Base-by-base conservation (phyloP, 2,329 filamentous ascomycete genomes). In the Sporothrix luriei region DNA sequence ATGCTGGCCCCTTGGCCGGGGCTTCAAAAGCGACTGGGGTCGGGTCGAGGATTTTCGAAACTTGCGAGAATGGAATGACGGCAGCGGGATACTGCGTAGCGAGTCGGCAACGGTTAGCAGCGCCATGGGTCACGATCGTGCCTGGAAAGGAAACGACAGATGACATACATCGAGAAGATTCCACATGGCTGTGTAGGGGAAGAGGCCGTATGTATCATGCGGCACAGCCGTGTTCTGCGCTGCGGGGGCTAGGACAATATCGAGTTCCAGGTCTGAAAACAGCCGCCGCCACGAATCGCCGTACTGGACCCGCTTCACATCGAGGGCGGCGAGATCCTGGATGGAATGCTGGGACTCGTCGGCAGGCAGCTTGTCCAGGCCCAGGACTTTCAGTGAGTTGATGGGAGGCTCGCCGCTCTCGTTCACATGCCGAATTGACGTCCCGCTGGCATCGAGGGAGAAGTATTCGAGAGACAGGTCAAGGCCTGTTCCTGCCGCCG, bases 161-260 rank as follows among this genome's bases (percentile, higher is more conserved):
- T 4, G 33, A 48, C 65, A 19, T n/a, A 67, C 65, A 55, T 67
- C 65, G 6, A 67, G 38, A 48, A 57, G 55, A 21, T 67, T 67
- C 9, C 38, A 67, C 21, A 55, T 14, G 2, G 49, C 55, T 6
- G 65, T 67, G 38, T 67, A 67, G 1, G 65, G 65, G 13, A 51
- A 57, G 38, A 57, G 55, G 26, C 51, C 65, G 46, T 57, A 67
- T 7, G 65, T 67, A 38, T 67, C 65, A 16, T 67, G 65, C 13
- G 65, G 65, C 65, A 67, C 55, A 6, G 65, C 65, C 24, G 65
- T 67, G 21, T 51, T 67, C 65, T 67, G 51, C 6, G n/a, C 13
- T 14, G 46, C 51, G 13, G 65, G 65, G 33, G 51, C 65, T 7
- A 67, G 33, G 21, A 67, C 24, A 7, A 67, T 51, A 19, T 67